phyloP scores from a whole-genome alignment of 2,329 filamentous ascomycete genomes.

The Emmonsiellopsis sp. region DNA sequence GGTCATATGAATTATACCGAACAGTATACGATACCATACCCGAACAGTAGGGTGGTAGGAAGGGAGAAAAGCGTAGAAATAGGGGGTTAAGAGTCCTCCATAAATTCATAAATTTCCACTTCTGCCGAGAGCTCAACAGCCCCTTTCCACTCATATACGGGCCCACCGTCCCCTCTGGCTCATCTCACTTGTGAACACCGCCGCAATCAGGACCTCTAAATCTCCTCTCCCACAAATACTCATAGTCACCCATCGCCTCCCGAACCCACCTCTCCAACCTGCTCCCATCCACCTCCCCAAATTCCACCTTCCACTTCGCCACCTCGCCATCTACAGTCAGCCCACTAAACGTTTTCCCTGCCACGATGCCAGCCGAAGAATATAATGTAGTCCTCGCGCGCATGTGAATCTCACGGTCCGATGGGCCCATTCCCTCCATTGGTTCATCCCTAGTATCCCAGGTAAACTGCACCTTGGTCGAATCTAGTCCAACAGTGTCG shows the following conservation, averaged over 20 bases:
- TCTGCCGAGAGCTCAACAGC: too few species aligned
- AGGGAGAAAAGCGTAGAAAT: too few species aligned
- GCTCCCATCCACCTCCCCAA: conserved; percentile 20
- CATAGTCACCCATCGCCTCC: conserved; percentile 32
- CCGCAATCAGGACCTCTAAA: neutral
- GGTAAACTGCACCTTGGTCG: conserved; percentile 20
- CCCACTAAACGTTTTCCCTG: conserved; percentile 20
- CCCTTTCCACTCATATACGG: too few species aligned
- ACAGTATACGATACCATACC: too few species aligned
- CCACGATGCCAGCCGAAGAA: conserved; percentile 25
- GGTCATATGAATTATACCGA: too few species aligned
- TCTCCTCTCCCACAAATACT: conserved; percentile 23
- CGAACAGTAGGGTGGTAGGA: too few species aligned
- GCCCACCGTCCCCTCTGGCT: too few species aligned
- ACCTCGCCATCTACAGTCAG: conserved; percentile 26
- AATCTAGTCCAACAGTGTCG: conserved; percentile 25
- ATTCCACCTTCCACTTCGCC: conserved; percentile 29
- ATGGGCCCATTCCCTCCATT: conserved; percentile 6
- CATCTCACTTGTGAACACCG: too few species aligned
- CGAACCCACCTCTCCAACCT: conserved; percentile 19
- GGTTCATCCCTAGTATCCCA: conserved; percentile 19
- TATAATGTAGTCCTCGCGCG: conserved; percentile 22
- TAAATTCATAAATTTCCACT: too few species aligned
- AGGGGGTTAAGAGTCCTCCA: too few species aligned
- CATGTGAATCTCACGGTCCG: conserved; percentile 7